Evolutionary conservation across 2,329 filamentous ascomycete genomes (phyloP), one percentile per base, ranked within the genome.

Genomic region (Talaromyces sp.): DNA sequence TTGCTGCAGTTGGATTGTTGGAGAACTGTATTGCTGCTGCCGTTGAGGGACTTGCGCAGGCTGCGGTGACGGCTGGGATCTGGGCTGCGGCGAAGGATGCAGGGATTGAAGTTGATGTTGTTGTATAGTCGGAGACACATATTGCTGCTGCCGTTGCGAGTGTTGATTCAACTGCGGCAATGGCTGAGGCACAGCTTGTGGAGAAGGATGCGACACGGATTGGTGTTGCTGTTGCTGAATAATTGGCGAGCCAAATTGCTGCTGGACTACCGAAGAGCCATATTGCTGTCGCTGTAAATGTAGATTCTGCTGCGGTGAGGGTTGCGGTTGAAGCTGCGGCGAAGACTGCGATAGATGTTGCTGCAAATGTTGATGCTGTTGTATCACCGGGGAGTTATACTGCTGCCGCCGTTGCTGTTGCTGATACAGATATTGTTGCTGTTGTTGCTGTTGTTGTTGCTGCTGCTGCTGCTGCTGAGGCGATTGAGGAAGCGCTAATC

Each of bases 201-300:
- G 50, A 43, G 65, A 37, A 22, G 27, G 62, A 14, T 56, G 65
- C 33, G 47, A 65, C 33, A 58, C 64, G 35, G 63, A 66, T 56
- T 67, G 67, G 22, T 2, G 48, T 22, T 56, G 61, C 27, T 47
- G 39, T 35, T 47, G 39, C n/a, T 48, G 58, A n/a, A 70, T 74
- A 16, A 70, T 72, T 65, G 75, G 63, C 11, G 76, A 60, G 62
- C 67, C 69, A 24, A 75, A n/a, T 70, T 63, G 61, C 31, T 63
- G 61, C 41, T 57, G 61, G 9, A 39, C 14, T 19, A 48, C 27
- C 39, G 61, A 39, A 35, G 61, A 48, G 27, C 31, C 39, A 45
- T 63, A 63, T 56, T 63, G 61, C 37, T 63, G 61, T 22, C 52
- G 50, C 33, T 57, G 50, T 35, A 57, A 39, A 16, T 24, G 50